Base-by-base conservation (phyloP, 2,329 filamentous ascomycete species). In the Epichloe coenophiala region DNA sequence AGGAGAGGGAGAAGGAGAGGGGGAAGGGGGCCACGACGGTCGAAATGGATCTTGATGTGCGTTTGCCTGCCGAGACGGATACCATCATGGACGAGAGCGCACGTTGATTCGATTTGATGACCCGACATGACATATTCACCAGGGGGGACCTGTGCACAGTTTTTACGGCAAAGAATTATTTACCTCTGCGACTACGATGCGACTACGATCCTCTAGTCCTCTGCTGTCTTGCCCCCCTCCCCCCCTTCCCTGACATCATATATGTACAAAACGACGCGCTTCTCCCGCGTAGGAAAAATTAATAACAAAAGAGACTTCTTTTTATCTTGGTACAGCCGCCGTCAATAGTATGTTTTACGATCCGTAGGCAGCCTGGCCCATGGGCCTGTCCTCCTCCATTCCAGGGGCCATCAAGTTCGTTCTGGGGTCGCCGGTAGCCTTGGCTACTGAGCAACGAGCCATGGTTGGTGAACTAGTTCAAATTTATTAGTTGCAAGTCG, bases 371-470 rank as follows among this genome's bases (percentile, higher is more conserved):
- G 80, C 64, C 65, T 81, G 78, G 47, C 78, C 78, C 72, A 77
- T 73, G 4, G 78, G 78, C 67, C 71, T 77, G 59, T 80, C 77
- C 60, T 80, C 76, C 61, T 77, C 75, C 65, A 80, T 76, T 50
- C 85, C 86, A 21, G 83, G 75, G 49, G 84, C 84, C 83, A 89
- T 84, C 58, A 88, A 80, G 70, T 89, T 88, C 50, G 81, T 89
- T 67, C 86, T 76, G 51, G 84, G 79, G 70, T 89, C 86, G 54
- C 83, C 82, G 9, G 81, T 83, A 52, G 84, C 86, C 78, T 96
- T 97, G 58, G 90, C 86, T 49, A 88, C 91, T 47, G 89, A 95
- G 77, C 89, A 96, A 65, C 93, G 86, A 54, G 93, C 93, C 93
- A 98, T 98, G 52, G 93, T 98, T 48, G 93, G 90, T 55, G 90